These are phyloP conservation scores for Scheffersomyces spartinae DNA, from an alignment of 805 yeast genomes.

Conservation along the genomic window DNA sequence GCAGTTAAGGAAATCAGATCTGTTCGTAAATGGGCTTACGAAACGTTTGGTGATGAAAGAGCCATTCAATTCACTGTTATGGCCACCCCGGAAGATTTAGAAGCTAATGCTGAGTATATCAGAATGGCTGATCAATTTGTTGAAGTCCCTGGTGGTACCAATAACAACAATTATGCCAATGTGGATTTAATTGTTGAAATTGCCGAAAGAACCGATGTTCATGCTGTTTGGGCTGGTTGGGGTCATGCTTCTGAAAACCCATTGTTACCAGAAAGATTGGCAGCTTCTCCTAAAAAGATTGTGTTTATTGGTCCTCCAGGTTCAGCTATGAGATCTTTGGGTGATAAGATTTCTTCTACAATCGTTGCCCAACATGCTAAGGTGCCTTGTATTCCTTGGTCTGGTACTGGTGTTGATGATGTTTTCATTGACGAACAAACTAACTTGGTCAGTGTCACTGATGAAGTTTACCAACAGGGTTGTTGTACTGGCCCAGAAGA, in stretches of 20 bases:
- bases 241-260: conserved; percentile 99
- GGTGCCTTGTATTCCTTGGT: conserved; percentile 99
- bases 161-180: conserved; percentile 96
- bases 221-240: conserved; percentile 99
- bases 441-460: conserved; percentile 81
- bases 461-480: conserved; percentile 74
- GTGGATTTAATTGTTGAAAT: conserved; percentile 94
- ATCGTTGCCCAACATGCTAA: conserved; percentile 98
- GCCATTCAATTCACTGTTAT: conserved; percentile 91
- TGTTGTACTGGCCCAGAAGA: conserved; percentile 81
- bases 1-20: conserved; percentile 98
- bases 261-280: conserved; percentile 80
- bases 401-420: conserved; percentile 91
- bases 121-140: conserved; percentile 98
- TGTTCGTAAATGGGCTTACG: conserved; percentile 98
- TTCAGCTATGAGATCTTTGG: conserved; percentile 97
- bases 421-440: conserved; percentile 60
- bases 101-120: conserved; percentile 93
- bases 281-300: conserved; percentile 83
- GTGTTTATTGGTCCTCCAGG: conserved; percentile 99
- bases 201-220: conserved; percentile 93
- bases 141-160: conserved; percentile 98
- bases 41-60: conserved; percentile 93
- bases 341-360: conserved; percentile 96
- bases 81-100: conserved; percentile 99